Conservation (phyloP, 441 rosid species). For the Rhodomyrtus psidioides region DNA sequence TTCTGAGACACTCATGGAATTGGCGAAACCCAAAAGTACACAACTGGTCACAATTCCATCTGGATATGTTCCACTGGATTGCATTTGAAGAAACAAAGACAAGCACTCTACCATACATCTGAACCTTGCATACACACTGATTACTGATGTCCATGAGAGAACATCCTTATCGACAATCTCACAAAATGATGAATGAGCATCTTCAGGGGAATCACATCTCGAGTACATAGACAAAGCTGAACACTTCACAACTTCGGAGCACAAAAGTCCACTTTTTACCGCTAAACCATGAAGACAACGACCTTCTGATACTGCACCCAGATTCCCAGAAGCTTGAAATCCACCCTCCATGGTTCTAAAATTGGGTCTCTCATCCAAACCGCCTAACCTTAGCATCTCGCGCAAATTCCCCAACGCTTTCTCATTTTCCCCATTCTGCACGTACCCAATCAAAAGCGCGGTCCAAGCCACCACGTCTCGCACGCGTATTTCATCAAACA, state of each 20-base stretch:
- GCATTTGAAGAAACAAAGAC: slow-evolving; percentile 48
- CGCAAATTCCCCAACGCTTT: slow-evolving; percentile 35
- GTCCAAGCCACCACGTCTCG: slow-evolving; percentile 69
- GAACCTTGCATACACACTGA: slow-evolving; percentile 36
- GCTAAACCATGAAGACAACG: slow-evolving; percentile 46
- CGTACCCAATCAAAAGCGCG: slow-evolving; percentile 45
- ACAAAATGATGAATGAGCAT: slow-evolving; percentile 32
- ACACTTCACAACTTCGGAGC: slow-evolving; percentile 25
- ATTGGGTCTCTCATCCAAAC: slow-evolving; percentile 34
- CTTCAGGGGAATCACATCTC: slow-evolving; percentile 32
- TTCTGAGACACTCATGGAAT: slow-evolving; percentile 16
- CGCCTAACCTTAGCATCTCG: slow-evolving; percentile 30
- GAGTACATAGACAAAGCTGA: slow-evolving; percentile 43
- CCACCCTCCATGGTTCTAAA: slow-evolving; percentile 50
- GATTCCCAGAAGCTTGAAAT: slow-evolving; percentile 45
- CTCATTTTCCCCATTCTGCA: slow-evolving; percentile 43
- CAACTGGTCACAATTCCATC: slow-evolving; percentile 53
- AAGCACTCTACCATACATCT: slow-evolving; percentile 32
- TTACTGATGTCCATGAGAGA: slow-evolving; percentile 59
- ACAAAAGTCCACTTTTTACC: slow-evolving; percentile 35
- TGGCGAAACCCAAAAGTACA: slow-evolving; percentile 37
- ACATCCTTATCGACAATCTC: slow-evolving; percentile 40
- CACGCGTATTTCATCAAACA: slow-evolving; percentile 48
- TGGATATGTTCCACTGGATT: slow-evolving; percentile 18
- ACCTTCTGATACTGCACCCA: slow-evolving; percentile 32